phyloP scores from a whole-genome alignment of 192 early-diverging fungal species.

The Entomortierella lignicola region DNA sequence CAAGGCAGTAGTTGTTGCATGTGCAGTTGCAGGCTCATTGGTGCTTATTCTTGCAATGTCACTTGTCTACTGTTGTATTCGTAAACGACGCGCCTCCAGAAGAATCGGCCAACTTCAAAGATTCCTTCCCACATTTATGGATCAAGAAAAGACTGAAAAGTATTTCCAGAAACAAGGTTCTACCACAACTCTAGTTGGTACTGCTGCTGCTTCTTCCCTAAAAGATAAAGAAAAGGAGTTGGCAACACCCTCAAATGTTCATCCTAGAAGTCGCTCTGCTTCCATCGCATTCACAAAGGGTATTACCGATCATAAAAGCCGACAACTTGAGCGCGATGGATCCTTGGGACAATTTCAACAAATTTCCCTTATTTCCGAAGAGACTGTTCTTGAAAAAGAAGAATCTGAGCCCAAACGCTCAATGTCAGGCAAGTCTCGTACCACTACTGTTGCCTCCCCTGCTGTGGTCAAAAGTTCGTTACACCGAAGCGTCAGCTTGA shows the following conservation, averaged over 20 bases:
- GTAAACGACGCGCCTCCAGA: slow-evolving; percentile 37
- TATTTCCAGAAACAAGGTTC: slow-evolving; percentile 39
- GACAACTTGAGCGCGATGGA: slow-evolving; percentile 38
- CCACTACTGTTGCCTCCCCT: slow-evolving; percentile 12
- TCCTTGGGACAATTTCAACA: slow-evolving; percentile 52
- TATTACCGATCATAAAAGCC: slow-evolving; percentile 32
- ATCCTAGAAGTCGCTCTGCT: slow-evolving; percentile 34
- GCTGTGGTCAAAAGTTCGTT: slow-evolving; percentile 25
- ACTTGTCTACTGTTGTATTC: slow-evolving; percentile 42
- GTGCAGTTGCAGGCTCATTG: slow-evolving; percentile 16
- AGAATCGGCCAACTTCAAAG: slow-evolving; percentile 40
- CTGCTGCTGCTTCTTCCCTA: neutral
- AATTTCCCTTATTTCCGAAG: slow-evolving; percentile 40
- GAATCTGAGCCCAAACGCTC: slow-evolving; percentile 15
- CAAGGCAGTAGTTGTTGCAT: slow-evolving; percentile 18
- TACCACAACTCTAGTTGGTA: slow-evolving; percentile 17
- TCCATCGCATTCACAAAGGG: slow-evolving; percentile 42
- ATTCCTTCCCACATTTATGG: slow-evolving; percentile 53
- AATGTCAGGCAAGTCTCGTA: neutral
- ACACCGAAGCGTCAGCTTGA: slow-evolving; percentile 44
- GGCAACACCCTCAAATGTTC: slow-evolving; percentile 27
- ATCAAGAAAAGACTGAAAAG: slow-evolving; percentile 47
- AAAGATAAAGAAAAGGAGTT: neutral
- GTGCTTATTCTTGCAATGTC: slow-evolving; percentile 22
- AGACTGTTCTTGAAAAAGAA: slow-evolving; percentile 13